Base-by-base conservation (phyloP, 495 filamentous ascomycete genomes). In the Jackrogersella multiformis region DNA sequence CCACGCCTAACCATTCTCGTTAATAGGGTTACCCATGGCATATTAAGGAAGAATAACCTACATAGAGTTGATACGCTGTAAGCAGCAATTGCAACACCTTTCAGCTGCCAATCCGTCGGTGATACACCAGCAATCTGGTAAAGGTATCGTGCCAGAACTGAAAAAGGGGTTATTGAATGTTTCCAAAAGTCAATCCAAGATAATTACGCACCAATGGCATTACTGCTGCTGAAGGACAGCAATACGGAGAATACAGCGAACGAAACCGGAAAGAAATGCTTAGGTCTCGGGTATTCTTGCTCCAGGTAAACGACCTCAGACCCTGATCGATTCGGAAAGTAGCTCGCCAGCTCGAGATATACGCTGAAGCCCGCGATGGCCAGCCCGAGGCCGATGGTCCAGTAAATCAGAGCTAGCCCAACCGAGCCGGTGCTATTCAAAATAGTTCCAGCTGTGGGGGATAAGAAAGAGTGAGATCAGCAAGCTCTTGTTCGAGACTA, bases 291-390 rank as follows among this genome's bases (percentile, higher is more conserved):
- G 64, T 81, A 90, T 2, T 85, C 82, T 68, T 89, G 87, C 69
- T 90, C 88, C 1, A 89, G 80, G 56, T 89, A 90, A 3, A 88
- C 86, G 6, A 88, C 86, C 61, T 90, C 85, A 0, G 85, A 80
- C 2, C 87, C 88, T 2, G 86, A 89, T 16, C 88, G 82, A 70
- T 85, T 88, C 5, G 88, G 88, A 48, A 89, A 89, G 62, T 84
- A 89, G 0, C 83, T 77, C 1, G 86, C 82, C 13, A 84, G 82
- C 66, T 90, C 87, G 41, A 89, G 80, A 61, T 88, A 89, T 9
- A 87, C 78, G 0, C 78, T 71, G 6, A 89, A 77, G 2, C 78
- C 80, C 20, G 80, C 77, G 20, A 78, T 62, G 1, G 87, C 76
- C 5, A 87, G 78, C 5, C 87, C 54, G 32, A 85, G 81, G 10